Evolutionary conservation across 257 asterid genomes (phyloP).

Genomic region (Primulina tabacum): DNA sequence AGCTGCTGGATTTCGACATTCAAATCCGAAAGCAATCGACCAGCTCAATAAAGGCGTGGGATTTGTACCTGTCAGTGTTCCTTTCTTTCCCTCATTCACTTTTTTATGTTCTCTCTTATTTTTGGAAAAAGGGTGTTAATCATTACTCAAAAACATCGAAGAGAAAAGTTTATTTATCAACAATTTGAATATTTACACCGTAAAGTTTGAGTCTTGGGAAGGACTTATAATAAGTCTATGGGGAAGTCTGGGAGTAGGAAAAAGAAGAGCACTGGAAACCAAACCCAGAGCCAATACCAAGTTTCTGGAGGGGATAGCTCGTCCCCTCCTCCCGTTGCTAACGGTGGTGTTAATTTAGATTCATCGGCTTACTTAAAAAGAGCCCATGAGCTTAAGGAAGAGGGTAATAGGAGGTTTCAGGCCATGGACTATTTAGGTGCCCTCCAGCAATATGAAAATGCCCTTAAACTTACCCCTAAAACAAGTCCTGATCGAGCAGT

Average conservation of each 20-base stretch:
- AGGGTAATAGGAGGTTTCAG: constrained; percentile 82
- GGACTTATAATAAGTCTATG: constrained; percentile 35
- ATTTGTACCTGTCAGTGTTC: constrained; percentile 37
- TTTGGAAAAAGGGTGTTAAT: constrained; percentile 11
- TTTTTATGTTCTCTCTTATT: not conserved
- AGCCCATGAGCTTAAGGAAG: constrained; percentile 94
- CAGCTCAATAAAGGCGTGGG: not conserved
- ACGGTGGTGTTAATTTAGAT: constrained; percentile 61
- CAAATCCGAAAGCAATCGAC: not conserved
- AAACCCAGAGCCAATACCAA: constrained; percentile 33
- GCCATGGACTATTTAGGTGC: constrained; percentile 76
- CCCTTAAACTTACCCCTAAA: constrained; percentile 76
- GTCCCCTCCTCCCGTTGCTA: constrained; percentile 42
- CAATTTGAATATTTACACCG: not conserved
- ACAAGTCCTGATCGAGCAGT: constrained; percentile 81
- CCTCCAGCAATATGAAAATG: constrained; percentile 71
- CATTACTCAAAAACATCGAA: not conserved
- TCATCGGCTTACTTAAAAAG: constrained; percentile 58
- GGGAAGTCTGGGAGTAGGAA: constrained; percentile 94
- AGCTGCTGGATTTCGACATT: constrained; percentile 15
- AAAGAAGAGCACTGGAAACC: constrained; percentile 56
- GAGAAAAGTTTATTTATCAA: not conserved
- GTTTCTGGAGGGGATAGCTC: constrained; percentile 32
- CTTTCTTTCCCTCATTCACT: not conserved
- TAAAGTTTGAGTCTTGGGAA: constrained; percentile 34